Percentiles rank a stretch among this genome's conserved stretches.
These are phyloP conservation scores for Agroathelia rolfsii DNA, from an alignment of 1,284 basidiomycete genomes.

Conservation along the genomic window DNA sequence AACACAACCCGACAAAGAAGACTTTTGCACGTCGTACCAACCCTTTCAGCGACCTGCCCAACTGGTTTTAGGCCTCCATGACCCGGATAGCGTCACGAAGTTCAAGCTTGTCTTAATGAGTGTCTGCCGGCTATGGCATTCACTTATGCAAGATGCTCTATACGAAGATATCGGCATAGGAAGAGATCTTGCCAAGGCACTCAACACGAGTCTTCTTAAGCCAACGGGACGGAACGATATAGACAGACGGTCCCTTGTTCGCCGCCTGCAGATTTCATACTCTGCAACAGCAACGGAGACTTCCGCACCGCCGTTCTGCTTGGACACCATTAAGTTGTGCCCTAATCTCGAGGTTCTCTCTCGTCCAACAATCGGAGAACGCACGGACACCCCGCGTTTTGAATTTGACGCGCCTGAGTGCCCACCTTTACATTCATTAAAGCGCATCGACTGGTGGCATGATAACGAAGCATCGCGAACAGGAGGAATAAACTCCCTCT, in stretches of 20 bases:
- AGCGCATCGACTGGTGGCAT: constrained; percentile 62
- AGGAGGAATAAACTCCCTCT: constrained; percentile 56
- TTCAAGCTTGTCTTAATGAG: constrained; percentile 31
- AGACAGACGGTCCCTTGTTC: constrained; percentile 33
- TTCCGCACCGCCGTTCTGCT: constrained; percentile 19
- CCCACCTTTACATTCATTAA: constrained; percentile 39
- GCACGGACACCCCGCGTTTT: constrained; percentile 25
- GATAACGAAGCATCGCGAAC: constrained; percentile 46
- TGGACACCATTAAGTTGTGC: constrained; percentile 38
- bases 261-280: constrained; percentile 50
- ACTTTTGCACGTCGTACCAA: constrained; percentile 22
- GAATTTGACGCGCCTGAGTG: constrained; percentile 41
- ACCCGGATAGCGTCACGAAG: constrained; percentile 22
- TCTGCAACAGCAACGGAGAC: constrained; percentile 34
- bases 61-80: constrained; percentile 13
- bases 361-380: constrained; percentile 32
- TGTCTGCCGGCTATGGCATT: constrained; percentile 50
- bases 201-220: constrained; percentile 23
- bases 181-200: constrained; percentile 18
- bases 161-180: constrained; percentile 47
- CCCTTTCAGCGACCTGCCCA: constrained; percentile 27
- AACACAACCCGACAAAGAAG: constrained; percentile 19
- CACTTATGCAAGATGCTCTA: constrained; percentile 32
- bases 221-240: constrained; percentile 17
- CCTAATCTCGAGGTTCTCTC: constrained; percentile 44